Base-by-base conservation (phyloP, 2,329 filamentous ascomycete genomes). In the Penicillium sp. region DNA sequence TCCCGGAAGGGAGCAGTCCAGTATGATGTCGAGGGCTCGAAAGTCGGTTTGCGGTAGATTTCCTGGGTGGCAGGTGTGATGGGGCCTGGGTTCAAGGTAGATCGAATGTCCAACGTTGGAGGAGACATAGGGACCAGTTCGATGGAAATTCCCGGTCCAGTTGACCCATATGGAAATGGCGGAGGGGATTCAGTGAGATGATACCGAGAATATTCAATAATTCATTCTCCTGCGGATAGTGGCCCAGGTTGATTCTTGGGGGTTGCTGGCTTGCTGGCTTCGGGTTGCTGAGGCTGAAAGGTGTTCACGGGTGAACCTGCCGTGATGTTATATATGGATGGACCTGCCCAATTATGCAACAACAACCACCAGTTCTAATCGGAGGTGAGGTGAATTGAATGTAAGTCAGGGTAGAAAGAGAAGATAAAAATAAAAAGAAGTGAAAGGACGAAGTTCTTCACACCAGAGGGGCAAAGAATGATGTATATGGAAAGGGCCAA, bases 1-100 rank as follows among this genome's bases (percentile, higher is more conserved):
- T 69, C 69, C 64, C 70, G 60, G 45, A 71, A 68, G 44, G 71
- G 67, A 67, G 65, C 67, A 56, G 68, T 67, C 68, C 68, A 71
- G 51, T 46, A 47, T 21, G 58, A 54, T 43, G 61, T 60, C 30
- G 63, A 53, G 41, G 56, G 37, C 39, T 62, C 58, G 46, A 48
- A 46, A 42, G 48, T 46, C 55, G 55, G 46, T 47, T 62, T 62
- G 18, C 46, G 40, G 12, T 34, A 30, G 51, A 55, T 47, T 33
- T 57, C 49, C 36, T 58, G 58, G 29, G 51, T 40, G 39, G 60
- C 62, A 50, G 68, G 63, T 53, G 65, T 62, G 36, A 65, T 59
- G 47, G 64, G 60, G 45, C 58, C 63, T 23, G 61, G 59, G 46
- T 56, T 63, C 54, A 67, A 60, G 55, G 62, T 63, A 37, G 63